Evolutionary conservation across 2,329 filamentous ascomycete genomes (phyloP), one percentile per base, ranked within the genome.

Genomic region (Exophiala bonariae): DNA sequence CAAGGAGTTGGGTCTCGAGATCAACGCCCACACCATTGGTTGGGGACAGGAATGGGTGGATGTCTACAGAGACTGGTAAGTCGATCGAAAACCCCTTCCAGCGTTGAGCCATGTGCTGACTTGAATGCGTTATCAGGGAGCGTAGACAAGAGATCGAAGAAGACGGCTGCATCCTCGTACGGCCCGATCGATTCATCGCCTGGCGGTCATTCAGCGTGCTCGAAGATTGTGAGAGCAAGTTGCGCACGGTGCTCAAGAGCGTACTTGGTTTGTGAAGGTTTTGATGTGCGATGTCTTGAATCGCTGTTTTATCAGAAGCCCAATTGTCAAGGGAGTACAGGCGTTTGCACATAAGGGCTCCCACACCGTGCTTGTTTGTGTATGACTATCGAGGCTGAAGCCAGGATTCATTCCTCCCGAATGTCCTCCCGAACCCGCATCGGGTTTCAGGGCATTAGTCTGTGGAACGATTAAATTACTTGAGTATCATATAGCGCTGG

Each of bases 11-110:
- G 73, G 70, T 0, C 60, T 84, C 0, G 62, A 68, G 6, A 68
- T 85, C 22, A 69, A 68, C 3, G 69, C 65, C 1, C 73, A 78
- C 49, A 71, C 69, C 2, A 78, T 85, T 52, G 82, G 82, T 0
- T 80, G 72, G 64, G 66, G 71, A 11, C 75, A 79, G 51, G 79
- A 85, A 47, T 85, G 73, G 52, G 76, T 83, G 59, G 82, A 85
- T 59, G 70, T 80, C 0, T 85, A 84, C 61, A 75, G 74, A 50
- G 79, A 82, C 46, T 86, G 82, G 82, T 55, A 40, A 55, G 52
- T 52, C 4, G 6, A 14, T 6, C n/a, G 18, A 8, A 5, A 3
- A 26, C n/a, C 4, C 4, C 10, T 19, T 23, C 10, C 10, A 11
- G 14, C n/a, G 28, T 17, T 16, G 31, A 17, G 7, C 22, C 23